These are phyloP conservation scores for Xerocomus spinulosus DNA, from an alignment of 768 basidiomycete genomes.

Conservation along the genomic window DNA sequence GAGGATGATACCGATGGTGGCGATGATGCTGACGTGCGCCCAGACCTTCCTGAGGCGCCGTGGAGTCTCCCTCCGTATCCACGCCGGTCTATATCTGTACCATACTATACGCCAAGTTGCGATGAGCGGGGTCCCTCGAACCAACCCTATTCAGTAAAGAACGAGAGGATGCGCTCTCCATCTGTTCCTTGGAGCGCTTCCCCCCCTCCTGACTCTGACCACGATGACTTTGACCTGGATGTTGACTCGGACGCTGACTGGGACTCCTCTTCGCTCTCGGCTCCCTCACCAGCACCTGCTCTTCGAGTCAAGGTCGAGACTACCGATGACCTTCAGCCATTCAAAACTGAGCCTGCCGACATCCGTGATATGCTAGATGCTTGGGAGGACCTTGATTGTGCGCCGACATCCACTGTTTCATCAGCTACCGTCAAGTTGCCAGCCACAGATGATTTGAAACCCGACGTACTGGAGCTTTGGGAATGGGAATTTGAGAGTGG, in stretches of 20 bases:
- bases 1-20: slow-evolving; percentile 34
- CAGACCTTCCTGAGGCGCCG: slow-evolving; percentile 32
- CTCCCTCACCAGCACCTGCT: slow-evolving; percentile 18
- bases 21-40: slow-evolving; percentile 18
- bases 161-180: slow-evolving; percentile 49
- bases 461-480: slow-evolving; percentile 40
- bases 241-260: slow-evolving; percentile 56
- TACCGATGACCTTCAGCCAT: slow-evolving; percentile 26
- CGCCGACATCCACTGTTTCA: slow-evolving; percentile 22
- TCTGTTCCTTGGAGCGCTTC: slow-evolving; percentile 59
- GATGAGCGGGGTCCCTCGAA: slow-evolving; percentile 33
- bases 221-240: slow-evolving; percentile 45
- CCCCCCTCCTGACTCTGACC: slow-evolving; percentile 63
- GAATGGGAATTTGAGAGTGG: slow-evolving; percentile 33
- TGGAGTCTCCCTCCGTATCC: slow-evolving; percentile 55
- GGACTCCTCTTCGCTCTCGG: slow-evolving; percentile 46
- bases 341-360: slow-evolving; percentile 61
- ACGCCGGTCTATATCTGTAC: slow-evolving; percentile 54
- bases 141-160: slow-evolving; percentile 25
- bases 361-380: slow-evolving; percentile 62
- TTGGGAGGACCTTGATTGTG: slow-evolving; percentile 61
- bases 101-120: slow-evolving; percentile 46
- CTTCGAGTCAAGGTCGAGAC: slow-evolving; percentile 20
- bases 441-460: slow-evolving; percentile 36
- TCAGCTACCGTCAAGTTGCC: slow-evolving; percentile 30